Conservation (phyloP, 805 yeast genomes). For the Candida ovalis region DNA sequence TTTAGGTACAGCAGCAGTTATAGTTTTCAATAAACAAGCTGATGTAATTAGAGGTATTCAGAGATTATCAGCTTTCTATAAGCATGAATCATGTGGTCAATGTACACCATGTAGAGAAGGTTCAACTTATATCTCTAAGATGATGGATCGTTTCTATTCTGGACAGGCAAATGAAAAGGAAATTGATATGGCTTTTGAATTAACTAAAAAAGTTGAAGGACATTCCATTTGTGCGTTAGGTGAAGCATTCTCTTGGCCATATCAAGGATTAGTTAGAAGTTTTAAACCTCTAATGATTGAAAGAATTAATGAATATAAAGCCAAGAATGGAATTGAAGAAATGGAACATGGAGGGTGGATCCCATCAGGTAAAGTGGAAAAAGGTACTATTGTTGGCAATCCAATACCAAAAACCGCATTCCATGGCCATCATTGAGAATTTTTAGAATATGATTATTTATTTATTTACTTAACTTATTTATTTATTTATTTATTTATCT, state of each 20-base stretch:
- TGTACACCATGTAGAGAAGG: slow-evolving; percentile 96
- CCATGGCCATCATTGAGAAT: slow-evolving; percentile 25
- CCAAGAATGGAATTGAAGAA: slow-evolving; percentile 34
- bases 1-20: slow-evolving; percentile 89
- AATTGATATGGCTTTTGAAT: slow-evolving; percentile 80
- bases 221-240: slow-evolving; percentile 92
- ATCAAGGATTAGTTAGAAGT: slow-evolving; percentile 81
- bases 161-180: slow-evolving; percentile 82
- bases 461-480: background rate
- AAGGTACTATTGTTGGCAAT: slow-evolving; percentile 62
- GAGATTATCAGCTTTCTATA: slow-evolving; percentile 78
- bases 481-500: slow-evolving; percentile 7
- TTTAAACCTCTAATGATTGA: slow-evolving; percentile 81
- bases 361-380: slow-evolving; percentile 49
- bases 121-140: slow-evolving; percentile 76
- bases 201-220: slow-evolving; percentile 84
- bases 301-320: slow-evolving; percentile 62
- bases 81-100: slow-evolving; percentile 92
- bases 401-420: slow-evolving; percentile 45
- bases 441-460: slow-evolving; percentile 1
- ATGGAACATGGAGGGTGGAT: slow-evolving; percentile 78
- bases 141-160: slow-evolving; percentile 75
- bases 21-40: slow-evolving; percentile 84
- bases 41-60: slow-evolving; percentile 85
- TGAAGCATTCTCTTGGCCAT: slow-evolving; percentile 93